Evolutionary conservation across 495 filamentous ascomycete genomes (phyloP).

Genomic region (Penicillium cataractarum): DNA sequence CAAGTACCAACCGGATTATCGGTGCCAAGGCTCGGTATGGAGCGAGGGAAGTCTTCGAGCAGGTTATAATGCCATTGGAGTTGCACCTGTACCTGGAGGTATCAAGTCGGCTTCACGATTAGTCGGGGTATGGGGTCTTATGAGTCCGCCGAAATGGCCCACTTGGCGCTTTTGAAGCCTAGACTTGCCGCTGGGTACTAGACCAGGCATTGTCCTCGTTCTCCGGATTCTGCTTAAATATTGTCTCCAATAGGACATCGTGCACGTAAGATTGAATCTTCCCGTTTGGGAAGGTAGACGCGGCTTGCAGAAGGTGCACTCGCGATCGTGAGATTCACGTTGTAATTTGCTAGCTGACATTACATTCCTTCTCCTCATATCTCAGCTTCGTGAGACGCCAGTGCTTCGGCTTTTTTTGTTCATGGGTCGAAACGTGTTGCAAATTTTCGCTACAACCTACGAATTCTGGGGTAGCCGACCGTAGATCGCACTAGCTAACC

Average conservation of each 20-base stretch:
- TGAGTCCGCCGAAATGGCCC: conserved; percentile 24
- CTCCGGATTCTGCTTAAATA: background rate
- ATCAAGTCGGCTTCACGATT: too few species aligned
- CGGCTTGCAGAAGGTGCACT: conserved; percentile 11
- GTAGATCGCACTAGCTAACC: conserved; percentile 5
- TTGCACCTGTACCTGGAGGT: too few species aligned
- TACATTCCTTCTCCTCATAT: background rate
- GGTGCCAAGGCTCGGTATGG: background rate
- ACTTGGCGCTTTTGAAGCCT: conserved; percentile 13
- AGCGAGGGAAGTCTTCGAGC: background rate
- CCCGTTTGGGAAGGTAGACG: conserved; percentile 30
- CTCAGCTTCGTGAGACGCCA: conserved; percentile 18
- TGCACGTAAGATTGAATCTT: conserved; percentile 14
- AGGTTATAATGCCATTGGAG: background rate
- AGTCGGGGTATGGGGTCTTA: too few species aligned
- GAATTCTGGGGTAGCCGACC: conserved; percentile 1
- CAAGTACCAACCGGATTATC: too few species aligned
- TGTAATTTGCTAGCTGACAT: conserved; percentile 8
- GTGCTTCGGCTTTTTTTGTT: background rate
- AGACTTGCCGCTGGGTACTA: conserved; percentile 8
- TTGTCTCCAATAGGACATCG: conserved; percentile 14
- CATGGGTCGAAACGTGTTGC: background rate
- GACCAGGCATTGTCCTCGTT: conserved; percentile 6
- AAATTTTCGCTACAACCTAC: background rate
- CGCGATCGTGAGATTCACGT: conserved; percentile 10